Evolutionary conservation across 108 stramenopile genomes (phyloP).

Genomic region (Mayamaea pseudoterrestris): DNA sequence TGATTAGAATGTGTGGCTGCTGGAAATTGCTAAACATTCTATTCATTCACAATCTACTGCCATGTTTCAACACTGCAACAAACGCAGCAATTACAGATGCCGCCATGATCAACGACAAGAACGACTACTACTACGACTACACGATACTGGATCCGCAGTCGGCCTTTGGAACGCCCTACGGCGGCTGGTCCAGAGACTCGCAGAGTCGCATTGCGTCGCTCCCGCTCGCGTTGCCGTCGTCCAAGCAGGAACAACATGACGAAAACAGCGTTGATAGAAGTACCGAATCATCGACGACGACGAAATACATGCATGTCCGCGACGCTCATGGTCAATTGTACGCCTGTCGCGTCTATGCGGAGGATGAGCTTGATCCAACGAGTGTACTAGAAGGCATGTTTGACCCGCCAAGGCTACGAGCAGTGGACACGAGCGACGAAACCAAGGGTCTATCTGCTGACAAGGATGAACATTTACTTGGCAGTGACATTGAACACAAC

Average conservation of each 20-base stretch:
- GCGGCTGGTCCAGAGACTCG: slow-evolving; percentile 70
- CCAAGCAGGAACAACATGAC: not conserved
- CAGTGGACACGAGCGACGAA: no score
- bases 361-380: slow-evolving; percentile 49
- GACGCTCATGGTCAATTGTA: slow-evolving; percentile 46
- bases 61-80: no score
- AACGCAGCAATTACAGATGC: no score
- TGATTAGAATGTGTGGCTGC: no score
- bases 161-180: slow-evolving; percentile 57
- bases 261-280: not conserved
- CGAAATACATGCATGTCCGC: slow-evolving; percentile 34
- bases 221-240: slow-evolving; percentile 35
- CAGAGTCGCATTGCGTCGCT: slow-evolving; percentile 49
- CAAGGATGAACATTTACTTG: no score
- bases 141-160: slow-evolving; percentile 28
- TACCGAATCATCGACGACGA: slow-evolving; percentile 4
- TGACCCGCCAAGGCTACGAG: slow-evolving; percentile 12
- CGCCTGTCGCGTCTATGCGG: slow-evolving; percentile 56
- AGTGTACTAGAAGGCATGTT: slow-evolving; percentile 59
- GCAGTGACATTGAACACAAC: no score
- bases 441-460: no score
- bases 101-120: no score
- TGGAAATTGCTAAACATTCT: no score
- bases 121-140: slow-evolving; percentile 27
- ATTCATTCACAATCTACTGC: no score